Percentiles rank a stretch among this genome's conserved stretches.
Conservation (phyloP, 768 basidiomycete species). For the Flagelloscypha sp. region DNA sequence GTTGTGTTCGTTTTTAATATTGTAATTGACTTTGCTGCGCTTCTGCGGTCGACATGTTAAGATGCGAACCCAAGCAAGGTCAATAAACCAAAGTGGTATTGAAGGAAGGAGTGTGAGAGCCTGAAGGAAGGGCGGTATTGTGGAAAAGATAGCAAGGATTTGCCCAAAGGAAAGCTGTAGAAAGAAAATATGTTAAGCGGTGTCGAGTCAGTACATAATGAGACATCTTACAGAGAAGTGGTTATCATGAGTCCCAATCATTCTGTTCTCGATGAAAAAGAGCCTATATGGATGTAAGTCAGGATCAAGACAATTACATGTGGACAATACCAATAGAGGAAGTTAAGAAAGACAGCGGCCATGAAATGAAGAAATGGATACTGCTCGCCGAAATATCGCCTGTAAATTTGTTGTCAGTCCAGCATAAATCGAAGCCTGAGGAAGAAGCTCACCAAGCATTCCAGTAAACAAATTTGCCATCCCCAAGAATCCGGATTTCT, state of each 20-base stretch:
- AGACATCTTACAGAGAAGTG: no score
- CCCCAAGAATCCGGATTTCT: constrained; percentile 10
- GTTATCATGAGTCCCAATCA: no score
- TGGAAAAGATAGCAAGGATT: constrained; percentile 14
- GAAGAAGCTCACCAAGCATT: constrained; percentile 4
- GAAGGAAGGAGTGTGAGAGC: constrained; percentile 5
- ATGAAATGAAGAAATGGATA: constrained; percentile 11
- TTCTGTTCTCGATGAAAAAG: constrained; percentile 8
- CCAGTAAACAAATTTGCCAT: constrained; percentile 5
- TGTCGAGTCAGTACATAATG: constrained; percentile 1
- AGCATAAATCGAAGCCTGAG: neutral
- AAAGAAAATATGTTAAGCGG: constrained; percentile 1
- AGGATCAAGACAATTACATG: no score
- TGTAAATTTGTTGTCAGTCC: neutral
- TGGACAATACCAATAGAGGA: no score
- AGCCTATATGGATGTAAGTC: no score
- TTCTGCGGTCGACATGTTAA: constrained; percentile 5
- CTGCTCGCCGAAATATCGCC: constrained; percentile 9
- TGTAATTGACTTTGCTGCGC: no score
- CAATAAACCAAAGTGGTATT: constrained; percentile 5
- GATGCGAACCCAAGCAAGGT: constrained; percentile 8
- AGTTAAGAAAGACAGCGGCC: constrained; percentile 6
- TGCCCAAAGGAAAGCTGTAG: neutral
- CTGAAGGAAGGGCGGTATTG: constrained; percentile 10
- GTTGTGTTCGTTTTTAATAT: no score